A percentile compares a stretch with the other conserved stretches of the same genome.
phyloP scores from a whole-genome alignment of 208 protist species.

The Trichomonas gallinae region DNA sequence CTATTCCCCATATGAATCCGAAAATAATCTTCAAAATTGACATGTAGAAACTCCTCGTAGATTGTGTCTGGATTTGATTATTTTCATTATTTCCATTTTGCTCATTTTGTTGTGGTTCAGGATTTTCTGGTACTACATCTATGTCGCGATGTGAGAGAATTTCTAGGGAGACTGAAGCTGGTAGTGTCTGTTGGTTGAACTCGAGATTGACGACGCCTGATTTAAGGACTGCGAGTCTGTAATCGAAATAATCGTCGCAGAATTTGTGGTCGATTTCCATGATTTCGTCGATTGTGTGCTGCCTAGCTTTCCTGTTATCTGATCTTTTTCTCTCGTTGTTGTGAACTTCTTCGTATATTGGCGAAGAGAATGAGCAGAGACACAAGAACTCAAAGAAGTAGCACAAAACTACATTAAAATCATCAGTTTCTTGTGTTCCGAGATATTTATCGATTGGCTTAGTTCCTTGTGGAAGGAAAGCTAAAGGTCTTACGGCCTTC shows the following conservation, averaged over 20 bases:
- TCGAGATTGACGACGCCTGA: not conserved
- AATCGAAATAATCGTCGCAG: not conserved
- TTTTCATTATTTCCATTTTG: not conserved
- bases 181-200: not conserved
- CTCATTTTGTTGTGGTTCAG: not conserved
- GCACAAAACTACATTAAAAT: not conserved
- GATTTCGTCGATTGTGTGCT: not conserved
- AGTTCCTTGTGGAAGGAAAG: not conserved
- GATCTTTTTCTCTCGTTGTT: not conserved
- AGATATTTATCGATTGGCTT: not conserved
- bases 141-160: not conserved
- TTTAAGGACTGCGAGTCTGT: not conserved
- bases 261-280: not conserved
- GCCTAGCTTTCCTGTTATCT: not conserved
- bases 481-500: not conserved
- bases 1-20: not conserved
- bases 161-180: not conserved
- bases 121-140: not conserved
- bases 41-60: not conserved
- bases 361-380: not conserved
- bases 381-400: not conserved
- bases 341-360: not conserved
- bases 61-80: not conserved
- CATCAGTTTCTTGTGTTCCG: not conserved
- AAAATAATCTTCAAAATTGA: not conserved